Percentiles rank a stretch among this genome's conserved stretches.
Evolutionary conservation across 192 early-diverging fungal species (phyloP).

Genomic region (Gryganskiella cystojenkinii): DNA sequence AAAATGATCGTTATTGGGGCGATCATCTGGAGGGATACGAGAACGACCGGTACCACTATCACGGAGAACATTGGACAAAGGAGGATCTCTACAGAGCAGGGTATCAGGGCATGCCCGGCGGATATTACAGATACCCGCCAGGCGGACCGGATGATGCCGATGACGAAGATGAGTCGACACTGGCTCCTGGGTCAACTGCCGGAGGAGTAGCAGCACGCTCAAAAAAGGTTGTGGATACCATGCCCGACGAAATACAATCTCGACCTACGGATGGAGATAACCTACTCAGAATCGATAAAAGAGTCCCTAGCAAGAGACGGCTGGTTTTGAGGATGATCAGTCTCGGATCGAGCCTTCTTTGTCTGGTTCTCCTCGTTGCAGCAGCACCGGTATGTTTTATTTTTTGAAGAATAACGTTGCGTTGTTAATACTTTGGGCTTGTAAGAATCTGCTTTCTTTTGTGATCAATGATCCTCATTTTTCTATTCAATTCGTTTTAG

Average conservation of each 20-base stretch:
- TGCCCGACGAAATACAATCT: background rate
- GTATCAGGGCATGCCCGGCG: background rate
- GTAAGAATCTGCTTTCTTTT: background rate
- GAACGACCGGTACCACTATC: slow-evolving; percentile 21
- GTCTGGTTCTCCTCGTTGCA: slow-evolving; percentile 29
- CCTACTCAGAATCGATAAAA: background rate
- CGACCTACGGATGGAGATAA: background rate
- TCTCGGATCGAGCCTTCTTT: slow-evolving; percentile 19
- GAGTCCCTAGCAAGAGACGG: slow-evolving; percentile 31
- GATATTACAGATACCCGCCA: slow-evolving; percentile 22
- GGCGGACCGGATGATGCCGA: slow-evolving; percentile 34
- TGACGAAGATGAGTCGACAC: slow-evolving; percentile 39
- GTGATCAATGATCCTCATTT: background rate
- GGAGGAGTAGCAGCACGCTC: background rate
- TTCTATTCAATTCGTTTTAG: background rate
- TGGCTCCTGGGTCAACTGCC: slow-evolving; percentile 25
- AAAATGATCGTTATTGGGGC: slow-evolving; percentile 38
- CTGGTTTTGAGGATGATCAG: slow-evolving; percentile 34
- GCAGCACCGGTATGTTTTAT: slow-evolving; percentile 28
- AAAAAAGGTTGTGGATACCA: slow-evolving; percentile 3
- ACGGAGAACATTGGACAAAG: background rate
- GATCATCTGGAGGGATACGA: slow-evolving; percentile 30
- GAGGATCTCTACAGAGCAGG: too few relatives aligned
- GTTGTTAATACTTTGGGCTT: background rate
- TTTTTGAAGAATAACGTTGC: background rate